Base-by-base conservation (phyloP, 148 eudicot species). In the Gaultheria prostrata region DNA sequence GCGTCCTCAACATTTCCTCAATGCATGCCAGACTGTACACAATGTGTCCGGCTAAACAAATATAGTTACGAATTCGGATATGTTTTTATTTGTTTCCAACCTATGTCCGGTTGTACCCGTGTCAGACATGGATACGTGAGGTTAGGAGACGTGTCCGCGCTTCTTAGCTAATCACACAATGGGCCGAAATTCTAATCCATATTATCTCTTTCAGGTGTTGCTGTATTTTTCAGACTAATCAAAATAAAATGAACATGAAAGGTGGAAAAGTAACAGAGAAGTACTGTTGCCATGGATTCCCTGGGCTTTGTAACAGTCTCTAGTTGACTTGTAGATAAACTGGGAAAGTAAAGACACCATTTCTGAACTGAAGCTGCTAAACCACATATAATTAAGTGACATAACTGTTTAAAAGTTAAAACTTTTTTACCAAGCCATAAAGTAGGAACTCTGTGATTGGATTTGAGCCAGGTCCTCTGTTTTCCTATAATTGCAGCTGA, bases 381-480 rank as follows among this genome's bases (percentile, higher is more conserved):
- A 13, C 20, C 15, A 28, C 1, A 28, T 30, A 73, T n/a, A n/a
- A n/a, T n/a, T 43, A 73, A 43, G 46, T 75, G 26, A 26, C 65
- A 7, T 75, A 7, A 45, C 43, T 26, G 54, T 20, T 75, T 75
- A 20, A 39, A 6, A 21, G 8, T 43, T 72, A 1, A 46, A 50
- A 76, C 32, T 24, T 24, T 48, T 8, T n/a, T 20, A 43, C 48
- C 3, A 76, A 43, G 51, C 2, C 33, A 45, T 46, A 45, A 46
- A 75, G 54, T 75, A 73, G 77, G 77, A 43, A 18, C 26, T 50
- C 26, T 18, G 46, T 43, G 3, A 15, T 74, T 8, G 77, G 51
- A 39, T 74, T 76, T 39, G 78, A 48, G 78, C 78, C 21, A 24
- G 79, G 79, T 13, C 57, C 79, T 49, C 32, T 76, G 57, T 77